These are phyloP conservation scores for Lumnitzera racemosa DNA, from an alignment of 345 rosid genomes.

Conservation along the genomic window DNA sequence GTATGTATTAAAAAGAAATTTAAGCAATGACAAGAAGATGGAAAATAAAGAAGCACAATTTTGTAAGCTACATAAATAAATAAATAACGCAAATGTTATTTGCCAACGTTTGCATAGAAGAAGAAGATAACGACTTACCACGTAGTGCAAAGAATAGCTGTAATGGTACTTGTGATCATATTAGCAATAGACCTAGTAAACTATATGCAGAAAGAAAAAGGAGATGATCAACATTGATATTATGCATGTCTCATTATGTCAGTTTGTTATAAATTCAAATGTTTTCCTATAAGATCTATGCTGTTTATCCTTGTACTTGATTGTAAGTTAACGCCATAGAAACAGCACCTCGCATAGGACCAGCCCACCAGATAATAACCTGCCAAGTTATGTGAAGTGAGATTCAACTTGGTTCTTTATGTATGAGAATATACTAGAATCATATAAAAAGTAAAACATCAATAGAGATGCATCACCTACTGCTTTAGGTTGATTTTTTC, in stretches of 20 bases:
- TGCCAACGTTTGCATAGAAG: background rate
- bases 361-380: background rate
- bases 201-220: constrained; percentile 8
- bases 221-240: background rate
- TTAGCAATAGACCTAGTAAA: constrained; percentile 25
- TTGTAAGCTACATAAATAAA: too few species aligned
- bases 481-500: constrained; percentile 56
- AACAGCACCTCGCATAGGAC: constrained; percentile 1
- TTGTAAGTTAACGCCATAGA: background rate
- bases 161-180: constrained; percentile 45
- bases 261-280: too few species aligned
- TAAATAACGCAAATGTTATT: too few species aligned
- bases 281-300: background rate
- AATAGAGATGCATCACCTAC: constrained; percentile 35
- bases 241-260: too few species aligned
- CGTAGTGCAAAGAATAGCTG: constrained; percentile 36
- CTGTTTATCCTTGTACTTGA: background rate
- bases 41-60: too few species aligned
- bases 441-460: background rate
- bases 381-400: background rate
- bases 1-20: too few species aligned
- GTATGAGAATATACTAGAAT: background rate
- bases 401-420: background rate
- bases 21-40: too few species aligned
- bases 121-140: constrained; percentile 17